Evolutionary conservation across 2,329 filamentous ascomycete genomes (phyloP), one percentile per base, ranked within the genome.

Genomic region (Penicillium sp.): DNA sequence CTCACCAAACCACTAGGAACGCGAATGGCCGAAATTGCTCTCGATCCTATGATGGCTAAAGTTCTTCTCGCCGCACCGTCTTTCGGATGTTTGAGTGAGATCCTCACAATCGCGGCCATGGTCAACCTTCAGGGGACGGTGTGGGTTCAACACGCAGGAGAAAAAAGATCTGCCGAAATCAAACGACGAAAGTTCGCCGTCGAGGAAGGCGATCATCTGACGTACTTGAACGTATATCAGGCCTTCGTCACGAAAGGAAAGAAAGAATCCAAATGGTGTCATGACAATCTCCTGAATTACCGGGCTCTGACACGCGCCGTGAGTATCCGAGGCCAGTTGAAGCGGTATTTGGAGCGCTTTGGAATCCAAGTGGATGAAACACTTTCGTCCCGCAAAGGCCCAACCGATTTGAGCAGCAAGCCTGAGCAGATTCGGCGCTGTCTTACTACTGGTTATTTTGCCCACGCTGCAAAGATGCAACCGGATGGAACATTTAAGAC

Each of bases 1-100:
- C 80, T 99, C 25, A 96, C 92, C 2, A 85, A 82, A 58, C 91
- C 93, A 0, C 75, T 96, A n/a, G 93, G 93, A 0, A 77, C 82
- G 52, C 81, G 89, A 36, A 96, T 97, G 90, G 92, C 93, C 0
- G 92, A 97, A 67, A 76, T 99, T 36, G 87, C 91, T 0, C 82
- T 97, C 7, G 89, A 95, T 60, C 93, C 93, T 0, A 96, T 96
- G 89, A 93, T 96, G 80, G 89, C 87, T 6, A 95, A 92, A 71
- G 88, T 87, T 0, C 77, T 96, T 4, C 81, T 97, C 8, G 82
- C 84, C 14, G 87, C 91, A 0, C 74, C 82, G 4, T 77, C 79
- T 0, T 95, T 95, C 70, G 79, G 78, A 31, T 96, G 91, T 59
- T 73, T 95, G 11, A 86, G 82, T 64, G 92, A 96, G 69, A 87